A percentile compares a stretch with the other conserved stretches of the same genome.
Conservation (phyloP, 495 filamentous ascomycete genomes). For the Penicillium goetzii region DNA sequence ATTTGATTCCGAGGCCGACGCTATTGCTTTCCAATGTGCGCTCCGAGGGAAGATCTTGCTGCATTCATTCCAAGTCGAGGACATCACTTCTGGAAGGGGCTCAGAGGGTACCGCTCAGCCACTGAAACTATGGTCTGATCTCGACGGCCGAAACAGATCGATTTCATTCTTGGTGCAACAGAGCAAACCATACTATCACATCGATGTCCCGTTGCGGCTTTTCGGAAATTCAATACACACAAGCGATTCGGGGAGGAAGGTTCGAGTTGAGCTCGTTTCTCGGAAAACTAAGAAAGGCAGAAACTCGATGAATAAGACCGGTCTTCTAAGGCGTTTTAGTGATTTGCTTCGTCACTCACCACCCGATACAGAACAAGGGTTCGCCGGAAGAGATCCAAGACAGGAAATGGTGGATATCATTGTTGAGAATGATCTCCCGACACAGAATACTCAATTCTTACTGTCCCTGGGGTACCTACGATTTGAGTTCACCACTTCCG, state of each 20-base stretch:
- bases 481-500: slow-evolving; percentile 1
- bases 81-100: slow-evolving; percentile 1
- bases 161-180: slow-evolving; percentile 9
- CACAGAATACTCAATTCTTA: background rate
- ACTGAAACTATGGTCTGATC: slow-evolving; percentile 15
- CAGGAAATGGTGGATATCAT: background rate
- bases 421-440: background rate
- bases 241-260: background rate
- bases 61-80: slow-evolving; percentile 5
- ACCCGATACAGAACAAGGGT: background rate
- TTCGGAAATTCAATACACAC: slow-evolving; percentile 2
- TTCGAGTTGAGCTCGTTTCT: background rate
- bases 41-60: slow-evolving; percentile 6
- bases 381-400: background rate
- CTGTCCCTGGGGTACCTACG: background rate
- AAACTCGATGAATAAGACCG: background rate
- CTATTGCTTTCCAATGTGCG: slow-evolving; percentile 7
- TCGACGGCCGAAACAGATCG: slow-evolving; percentile 7
- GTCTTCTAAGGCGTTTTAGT: slow-evolving; percentile 5
- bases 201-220: background rate
- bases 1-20: background rate
- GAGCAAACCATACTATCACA: slow-evolving; percentile 9
- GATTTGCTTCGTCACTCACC: slow-evolving; percentile 2
- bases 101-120: slow-evolving; percentile 12
- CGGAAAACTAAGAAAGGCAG: background rate